Base-by-base conservation (phyloP, 2,329 filamentous ascomycete species). In the Aspergillus clavatus region DNA sequence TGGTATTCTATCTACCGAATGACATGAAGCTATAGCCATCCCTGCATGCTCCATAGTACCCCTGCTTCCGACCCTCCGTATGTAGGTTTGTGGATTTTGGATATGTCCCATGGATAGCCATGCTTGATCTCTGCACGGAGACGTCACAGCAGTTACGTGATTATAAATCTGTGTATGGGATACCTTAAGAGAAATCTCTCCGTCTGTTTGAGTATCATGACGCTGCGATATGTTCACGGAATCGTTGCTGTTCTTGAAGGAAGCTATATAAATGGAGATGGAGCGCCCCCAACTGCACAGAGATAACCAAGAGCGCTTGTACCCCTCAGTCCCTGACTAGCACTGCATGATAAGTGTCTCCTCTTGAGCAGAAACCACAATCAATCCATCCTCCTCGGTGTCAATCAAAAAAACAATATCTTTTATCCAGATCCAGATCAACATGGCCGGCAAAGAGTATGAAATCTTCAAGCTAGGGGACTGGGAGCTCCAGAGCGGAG, bases 401-500 rank as follows among this genome's bases (percentile, higher is more conserved):
- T n/a, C n/a, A n/a, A n/a, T n/a, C n/a, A n/a, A n/a, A n/a, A n/a
- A n/a, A n/a, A 10, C 19, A 14, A 35, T 5, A 21, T 16, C 31
- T 18, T 4, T 33, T 33, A n/a, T 7, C 14, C 29, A 8, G 7
- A 8, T 33, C 29, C 18, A 7, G 7, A 31, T n/a, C 18, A 46
- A 14, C 1, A 61, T 60, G 58, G 38, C 54, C 6, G 26, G 50
- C 16, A 33, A 56, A 19, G 70, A 75, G 27, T 76, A 71, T 52
- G 60, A 79, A 43, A 78, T 66, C 2, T 84, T 76, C 58, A 64
- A 75, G 19, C 73, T 87, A 0, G 84, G 83, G 14, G 76, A 85
- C 65, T 86, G 84, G 71, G 68, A 76, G 49, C 78, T 90, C 2
- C 78, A 84, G 57, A 81, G 76, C 21, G 84, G 84, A 29, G 72